These are phyloP conservation scores for Starmerella tilneyi DNA, from an alignment of 805 yeast genomes.

Conservation along the genomic window DNA sequence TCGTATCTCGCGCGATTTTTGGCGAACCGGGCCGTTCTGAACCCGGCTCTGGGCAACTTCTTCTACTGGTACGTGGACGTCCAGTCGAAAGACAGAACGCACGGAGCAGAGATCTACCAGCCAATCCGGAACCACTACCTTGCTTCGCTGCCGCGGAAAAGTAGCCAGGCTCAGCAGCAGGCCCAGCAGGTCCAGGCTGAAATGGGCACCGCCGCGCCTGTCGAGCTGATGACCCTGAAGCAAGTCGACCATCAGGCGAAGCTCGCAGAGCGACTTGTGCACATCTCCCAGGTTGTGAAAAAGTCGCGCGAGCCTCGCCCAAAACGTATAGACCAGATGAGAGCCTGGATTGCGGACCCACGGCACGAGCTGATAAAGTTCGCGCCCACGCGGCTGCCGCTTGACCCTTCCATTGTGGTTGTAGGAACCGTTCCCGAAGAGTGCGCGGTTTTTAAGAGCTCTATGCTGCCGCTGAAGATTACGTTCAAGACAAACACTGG, in stretches of 20 bases:
- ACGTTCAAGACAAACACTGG: slow-evolving; percentile 53
- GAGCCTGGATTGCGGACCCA: slow-evolving; percentile 45
- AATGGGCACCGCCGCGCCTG: slow-evolving; percentile 3
- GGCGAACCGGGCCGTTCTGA: slow-evolving; percentile 57
- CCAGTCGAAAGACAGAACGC: slow-evolving; percentile 59
- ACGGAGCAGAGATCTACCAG: slow-evolving; percentile 36
- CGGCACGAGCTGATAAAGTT: slow-evolving; percentile 35
- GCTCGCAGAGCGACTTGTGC: slow-evolving; percentile 55
- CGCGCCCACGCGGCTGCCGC: slow-evolving; percentile 58
- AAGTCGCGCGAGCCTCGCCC: slow-evolving; percentile 63
- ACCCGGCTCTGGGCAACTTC: slow-evolving; percentile 61
- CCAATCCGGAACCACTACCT: slow-evolving; percentile 42
- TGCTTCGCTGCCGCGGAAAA: slow-evolving; percentile 28
- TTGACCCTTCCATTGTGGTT: slow-evolving; percentile 68
- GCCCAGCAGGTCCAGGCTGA: slow-evolving; percentile 5
- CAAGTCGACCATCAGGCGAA: slow-evolving; percentile 47
- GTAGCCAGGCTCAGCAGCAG: slow-evolving; percentile 7
- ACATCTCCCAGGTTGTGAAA: slow-evolving; percentile 55
- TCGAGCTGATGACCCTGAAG: slow-evolving; percentile 12
- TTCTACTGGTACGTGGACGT: slow-evolving; percentile 89
- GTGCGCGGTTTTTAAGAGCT: slow-evolving; percentile 80
- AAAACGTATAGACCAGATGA: slow-evolving; percentile 59
- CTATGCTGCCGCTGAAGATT: slow-evolving; percentile 78
- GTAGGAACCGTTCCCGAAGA: slow-evolving; percentile 71
- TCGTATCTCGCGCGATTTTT: slow-evolving; percentile 46